Evolutionary conservation across 371 early-diverging fungal genomes (phyloP), one percentile per base, ranked within the genome.

Genomic region (Smittium culicis): DNA sequence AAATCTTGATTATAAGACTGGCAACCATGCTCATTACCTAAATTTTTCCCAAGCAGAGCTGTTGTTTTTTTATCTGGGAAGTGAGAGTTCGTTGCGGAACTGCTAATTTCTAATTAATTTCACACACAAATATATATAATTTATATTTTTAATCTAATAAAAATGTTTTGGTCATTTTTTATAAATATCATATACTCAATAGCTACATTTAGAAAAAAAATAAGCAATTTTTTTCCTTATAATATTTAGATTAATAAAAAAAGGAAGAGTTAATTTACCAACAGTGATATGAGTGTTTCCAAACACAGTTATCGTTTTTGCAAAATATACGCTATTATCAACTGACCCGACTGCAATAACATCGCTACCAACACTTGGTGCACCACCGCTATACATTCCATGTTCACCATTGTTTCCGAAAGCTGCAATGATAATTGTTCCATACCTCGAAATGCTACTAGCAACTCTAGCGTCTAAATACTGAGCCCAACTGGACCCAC

Each of bases 271-370:
- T 60, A 17, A 54, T n/a, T 54, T 54, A 54, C 54, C 54, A 54
- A 54, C n/a, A 54, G 54, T 54, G n/a, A 54, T n/a, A n/a, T 54
- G 29, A 29, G 27, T 60, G 27, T 60, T 32, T 11, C 60, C 60
- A 60, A 29, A 32, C 25, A 60, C 11, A 8, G 32, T 27, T 14
- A 60, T 29, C 27, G 60, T 32, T 14, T 32, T 5, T 14, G 60
- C 60, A 27, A 14, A 60, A 25, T 29, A 60, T 25, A 31, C 14
- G 45, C 14, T 64, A 61, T 8, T 86, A 61, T 91, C 88, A 14
- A 89, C 77, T n/a, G 88, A 84, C n/a, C 86, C 91, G 24, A 88
- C 86, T 20, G 84, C 80, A 55, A 87, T 72, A 14, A 83, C 82
- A 34, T 79, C 78, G 16, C 68, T 68, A 1, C 85, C 85, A 20